These are phyloP conservation scores for Calonectria henricotiae DNA, from an alignment of 2,329 filamentous ascomycete genomes.

Conservation along the genomic window DNA sequence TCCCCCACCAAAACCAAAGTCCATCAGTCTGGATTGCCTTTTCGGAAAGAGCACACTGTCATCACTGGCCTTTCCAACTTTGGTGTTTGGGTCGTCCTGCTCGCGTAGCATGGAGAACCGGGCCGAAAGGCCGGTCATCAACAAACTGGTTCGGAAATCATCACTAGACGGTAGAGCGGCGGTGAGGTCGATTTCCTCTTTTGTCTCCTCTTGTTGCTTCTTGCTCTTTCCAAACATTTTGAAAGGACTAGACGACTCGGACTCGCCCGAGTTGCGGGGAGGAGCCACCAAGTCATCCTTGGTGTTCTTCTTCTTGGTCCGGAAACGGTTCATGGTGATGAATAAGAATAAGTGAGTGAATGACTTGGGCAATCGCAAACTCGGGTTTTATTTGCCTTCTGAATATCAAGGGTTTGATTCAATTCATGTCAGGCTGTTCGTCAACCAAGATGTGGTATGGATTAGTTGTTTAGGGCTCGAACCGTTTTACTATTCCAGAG, in stretches of 20 bases:
- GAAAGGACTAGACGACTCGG: conserved; percentile 69
- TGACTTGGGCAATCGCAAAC: background rate
- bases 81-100: conserved; percentile 91
- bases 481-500: background rate
- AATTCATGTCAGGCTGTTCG: conserved; percentile 46
- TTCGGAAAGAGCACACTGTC: conserved; percentile 92
- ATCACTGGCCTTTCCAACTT: conserved; percentile 94
- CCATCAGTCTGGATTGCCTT: conserved; percentile 82
- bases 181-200: conserved; percentile 80
- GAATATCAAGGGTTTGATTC: conserved; percentile 33
- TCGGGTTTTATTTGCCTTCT: conserved; percentile 25
- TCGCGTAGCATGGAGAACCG: conserved; percentile 97
- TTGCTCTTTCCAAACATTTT: conserved; percentile 72
- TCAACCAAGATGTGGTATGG: background rate
- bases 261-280: conserved; percentile 69
- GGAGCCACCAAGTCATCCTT: conserved; percentile 69
- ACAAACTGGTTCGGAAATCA: conserved; percentile 93
- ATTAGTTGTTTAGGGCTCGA: background rate
- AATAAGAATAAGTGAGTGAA: conserved; percentile 1
- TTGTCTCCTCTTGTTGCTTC: conserved; percentile 73
- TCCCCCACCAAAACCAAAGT: conserved; percentile 75
- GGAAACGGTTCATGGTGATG: conserved; percentile 81
- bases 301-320: conserved; percentile 78
- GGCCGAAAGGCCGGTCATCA: conserved; percentile 95
- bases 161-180: conserved; percentile 85